Percentiles rank a stretch among this genome's conserved stretches.
Evolutionary conservation across 768 basidiomycete genomes (phyloP).

Genomic region (Pisolithus marmoratus): DNA sequence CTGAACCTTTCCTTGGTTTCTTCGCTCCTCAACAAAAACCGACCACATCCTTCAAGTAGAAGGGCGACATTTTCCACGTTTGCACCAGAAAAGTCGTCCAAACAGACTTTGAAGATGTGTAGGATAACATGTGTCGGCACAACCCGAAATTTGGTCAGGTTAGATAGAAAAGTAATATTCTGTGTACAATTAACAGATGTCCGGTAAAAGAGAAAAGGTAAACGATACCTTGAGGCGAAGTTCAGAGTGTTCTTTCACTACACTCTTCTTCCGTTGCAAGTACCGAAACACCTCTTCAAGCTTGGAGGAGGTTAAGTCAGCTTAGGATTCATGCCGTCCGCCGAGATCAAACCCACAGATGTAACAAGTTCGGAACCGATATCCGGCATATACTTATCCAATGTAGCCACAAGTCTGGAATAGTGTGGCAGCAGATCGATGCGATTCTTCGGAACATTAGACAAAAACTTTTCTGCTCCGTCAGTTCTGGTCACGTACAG

Average conservation of each 20-base stretch:
- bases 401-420: slow-evolving; percentile 79
- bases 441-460: slow-evolving; percentile 80
- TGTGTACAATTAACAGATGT: slow-evolving; percentile 23
- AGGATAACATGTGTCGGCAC: slow-evolving; percentile 89
- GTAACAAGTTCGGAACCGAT: slow-evolving; percentile 78
- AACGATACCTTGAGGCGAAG: slow-evolving; percentile 69
- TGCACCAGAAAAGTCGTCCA: slow-evolving; percentile 89
- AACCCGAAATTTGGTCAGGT: slow-evolving; percentile 92
- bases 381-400: slow-evolving; percentile 92
- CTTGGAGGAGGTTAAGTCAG: slow-evolving; percentile 34
- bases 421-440: slow-evolving; percentile 92
- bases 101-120: slow-evolving; percentile 94
- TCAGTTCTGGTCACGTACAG: slow-evolving; percentile 3
- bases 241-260: slow-evolving; percentile 85
- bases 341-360: slow-evolving; percentile 46
- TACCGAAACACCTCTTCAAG: slow-evolving; percentile 97
- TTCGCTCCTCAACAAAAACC: slow-evolving; percentile 84
- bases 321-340: neutral
- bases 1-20: slow-evolving; percentile 83
- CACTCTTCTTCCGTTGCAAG: slow-evolving; percentile 88
- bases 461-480: slow-evolving; percentile 54
- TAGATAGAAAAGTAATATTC: slow-evolving; percentile 87
- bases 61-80: slow-evolving; percentile 94
- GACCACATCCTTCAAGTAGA: slow-evolving; percentile 88
- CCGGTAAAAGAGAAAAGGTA: neutral